Base-by-base conservation (phyloP, 306 rosid genomes). In the Rosa persica region DNA sequence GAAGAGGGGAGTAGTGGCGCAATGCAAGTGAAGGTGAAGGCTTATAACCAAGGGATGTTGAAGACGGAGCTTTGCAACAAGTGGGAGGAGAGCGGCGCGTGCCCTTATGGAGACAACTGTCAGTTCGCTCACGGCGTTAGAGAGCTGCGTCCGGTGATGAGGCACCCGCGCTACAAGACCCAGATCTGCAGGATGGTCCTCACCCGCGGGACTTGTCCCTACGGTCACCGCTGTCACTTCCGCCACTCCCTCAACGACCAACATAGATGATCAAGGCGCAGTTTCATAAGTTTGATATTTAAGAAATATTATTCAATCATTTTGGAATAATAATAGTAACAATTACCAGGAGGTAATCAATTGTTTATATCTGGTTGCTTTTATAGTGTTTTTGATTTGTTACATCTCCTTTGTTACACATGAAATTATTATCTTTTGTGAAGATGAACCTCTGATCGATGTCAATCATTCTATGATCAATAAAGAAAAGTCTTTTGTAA, bases 91-190 rank as follows among this genome's bases (percentile, higher is more conserved):
- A 92, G 86, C 5, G 98, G 98, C 0, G 40, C 89, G 38, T 95
- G 98, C 67, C 98, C 98, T 3, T 95, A 95, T 67, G 89, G 87
- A 19, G 87, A 86, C 17, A 90, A 87, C 61, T 95, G 98, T 83
- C 93, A 92, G 64, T 95, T 91, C 34, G 98, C 98, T 30, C 98
- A 95, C 70, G 98, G 98, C 20, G 78, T 92, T 44, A 85, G 79
- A 39, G 98, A 95, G 87, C 93, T 95, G 9, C 96, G 98, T 46
- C 98, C 98, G 0, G 93, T 95, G 62, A 86, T 92, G 71, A 84
- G 98, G 86, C 98, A 95, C 84, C 98, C 98, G 27, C 92, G 98
- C 76, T 92, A 95, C 88, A 93, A 95, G 90, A 95, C 98, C 11
- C 88, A 92, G 78, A 87, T 95, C 43, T 95, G 98, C 91, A 87